Evolutionary conservation across 2,329 filamentous ascomycete species (phyloP).

Genomic region (Xenoacremonium recifei): DNA sequence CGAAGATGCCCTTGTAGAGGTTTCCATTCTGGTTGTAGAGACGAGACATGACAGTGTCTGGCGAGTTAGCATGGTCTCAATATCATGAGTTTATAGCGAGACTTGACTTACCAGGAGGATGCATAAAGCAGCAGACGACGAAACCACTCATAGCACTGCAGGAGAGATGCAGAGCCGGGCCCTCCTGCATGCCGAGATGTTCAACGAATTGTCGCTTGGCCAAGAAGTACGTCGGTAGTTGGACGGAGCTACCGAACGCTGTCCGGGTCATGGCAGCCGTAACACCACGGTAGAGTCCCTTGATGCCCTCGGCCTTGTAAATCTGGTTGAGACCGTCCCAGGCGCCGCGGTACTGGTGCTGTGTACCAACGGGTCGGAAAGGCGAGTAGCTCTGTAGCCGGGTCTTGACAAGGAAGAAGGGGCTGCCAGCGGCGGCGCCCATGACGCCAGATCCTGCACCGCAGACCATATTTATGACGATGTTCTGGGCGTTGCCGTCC

Average conservation of each 20-base stretch:
- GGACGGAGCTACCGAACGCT: conserved; percentile 92
- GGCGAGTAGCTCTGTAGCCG: conserved; percentile 91
- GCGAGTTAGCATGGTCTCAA: conserved; percentile 5
- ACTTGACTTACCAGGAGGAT: conserved; percentile 72
- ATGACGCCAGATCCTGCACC: conserved; percentile 87
- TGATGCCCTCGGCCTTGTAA: conserved; percentile 71
- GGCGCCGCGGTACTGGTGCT: conserved; percentile 87
- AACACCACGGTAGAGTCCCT: conserved; percentile 85
- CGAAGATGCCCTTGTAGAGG: conserved; percentile 89
- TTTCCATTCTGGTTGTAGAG: conserved; percentile 99
- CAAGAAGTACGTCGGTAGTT: conserved; percentile 97
- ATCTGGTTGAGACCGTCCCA: conserved; percentile 81
- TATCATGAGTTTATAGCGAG: not conserved
- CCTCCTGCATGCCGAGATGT: conserved; percentile 87
- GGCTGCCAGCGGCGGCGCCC: conserved; percentile 87
- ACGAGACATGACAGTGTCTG: conserved; percentile 95
- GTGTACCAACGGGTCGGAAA: conserved; percentile 92
- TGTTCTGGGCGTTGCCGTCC: conserved; percentile 73
- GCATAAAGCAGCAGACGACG: conserved; percentile 97
- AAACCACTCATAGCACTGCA: conserved; percentile 91
- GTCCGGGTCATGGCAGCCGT: conserved; percentile 94
- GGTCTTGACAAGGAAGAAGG: conserved; percentile 98
- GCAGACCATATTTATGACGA: conserved; percentile 90
- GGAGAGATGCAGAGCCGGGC: conserved; percentile 81
- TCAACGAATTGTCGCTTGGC: conserved; percentile 82